Conservation (phyloP, 2,329 filamentous ascomycete species). For the Zalaria sp. region DNA sequence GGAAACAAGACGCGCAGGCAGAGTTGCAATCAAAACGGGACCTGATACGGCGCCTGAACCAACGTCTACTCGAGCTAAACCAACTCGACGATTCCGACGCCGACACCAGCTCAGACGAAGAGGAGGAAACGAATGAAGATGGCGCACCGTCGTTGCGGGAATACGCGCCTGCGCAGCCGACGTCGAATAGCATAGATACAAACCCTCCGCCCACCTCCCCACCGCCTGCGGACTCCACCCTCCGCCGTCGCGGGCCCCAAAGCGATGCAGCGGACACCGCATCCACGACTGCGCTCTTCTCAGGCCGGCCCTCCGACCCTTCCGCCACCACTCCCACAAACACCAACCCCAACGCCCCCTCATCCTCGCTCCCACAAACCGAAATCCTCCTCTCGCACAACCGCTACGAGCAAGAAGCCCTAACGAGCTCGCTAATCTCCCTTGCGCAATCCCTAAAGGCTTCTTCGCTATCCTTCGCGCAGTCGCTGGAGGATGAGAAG, state of each 20-base stretch:
- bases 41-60: constrained; percentile 48
- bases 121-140: constrained; percentile 25
- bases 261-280: constrained; percentile 12
- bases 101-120: constrained; percentile 9
- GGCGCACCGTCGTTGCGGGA: constrained; percentile 25
- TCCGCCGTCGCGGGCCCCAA: constrained; percentile 12
- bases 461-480: constrained; percentile 57
- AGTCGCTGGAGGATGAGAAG: constrained; percentile 60
- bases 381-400: constrained; percentile 66
- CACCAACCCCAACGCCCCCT: constrained; percentile 10
- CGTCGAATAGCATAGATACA: constrained; percentile 19
- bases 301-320: constrained; percentile 10
- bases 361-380: constrained; percentile 11
- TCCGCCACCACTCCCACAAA: constrained; percentile 9
- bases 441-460: constrained; percentile 68
- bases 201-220: constrained; percentile 2
- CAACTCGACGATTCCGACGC: constrained; percentile 36
- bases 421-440: constrained; percentile 67
- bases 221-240: background rate
- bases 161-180: constrained; percentile 25
- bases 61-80: constrained; percentile 53
- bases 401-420: constrained; percentile 65
- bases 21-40: constrained; percentile 54
- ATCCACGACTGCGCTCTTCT: constrained; percentile 24
- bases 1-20: constrained; percentile 46